Evolutionary conservation across 257 asterid genomes (phyloP).

Genomic region (Orobanche coerulescens): DNA sequence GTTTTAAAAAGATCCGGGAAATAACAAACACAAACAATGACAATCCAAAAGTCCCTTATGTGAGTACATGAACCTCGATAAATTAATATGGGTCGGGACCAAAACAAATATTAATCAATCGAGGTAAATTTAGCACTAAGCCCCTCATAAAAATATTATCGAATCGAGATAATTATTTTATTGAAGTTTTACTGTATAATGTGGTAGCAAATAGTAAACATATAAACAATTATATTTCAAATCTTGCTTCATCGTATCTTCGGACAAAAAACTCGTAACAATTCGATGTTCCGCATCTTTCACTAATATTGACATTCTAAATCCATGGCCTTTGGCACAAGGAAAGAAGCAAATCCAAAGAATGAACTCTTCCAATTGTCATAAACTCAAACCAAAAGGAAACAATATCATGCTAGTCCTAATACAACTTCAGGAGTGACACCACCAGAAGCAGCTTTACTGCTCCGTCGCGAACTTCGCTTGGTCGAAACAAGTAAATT

Average conservation of each 20-base stretch:
- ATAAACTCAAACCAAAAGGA: neutral
- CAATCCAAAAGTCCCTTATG: no score
- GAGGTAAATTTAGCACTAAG: no score
- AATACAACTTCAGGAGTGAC: conserved; percentile 25
- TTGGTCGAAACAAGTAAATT: conserved; percentile 52
- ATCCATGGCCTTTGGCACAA: conserved; percentile 11
- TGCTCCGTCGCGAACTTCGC: conserved; percentile 38
- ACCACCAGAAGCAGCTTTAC: conserved; percentile 32
- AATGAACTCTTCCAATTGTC: neutral
- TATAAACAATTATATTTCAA: conserved; percentile 1
- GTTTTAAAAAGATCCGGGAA: no score
- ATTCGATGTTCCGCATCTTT: neutral
- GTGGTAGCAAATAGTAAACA: neutral
- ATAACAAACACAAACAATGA: no score
- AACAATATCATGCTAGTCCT: neutral
- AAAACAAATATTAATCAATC: no score
- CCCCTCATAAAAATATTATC: no score
- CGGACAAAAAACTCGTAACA: neutral
- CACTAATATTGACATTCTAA: conserved; percentile 23
- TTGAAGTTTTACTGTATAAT: no score
- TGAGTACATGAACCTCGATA: no score
- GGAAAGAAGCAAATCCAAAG: conserved; percentile 3
- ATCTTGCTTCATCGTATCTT: conserved; percentile 12
- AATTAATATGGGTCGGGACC: no score
- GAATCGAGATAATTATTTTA: no score